Conservation (phyloP, 2,329 filamentous ascomycete genomes). For the Claviceps cyperi region DNA sequence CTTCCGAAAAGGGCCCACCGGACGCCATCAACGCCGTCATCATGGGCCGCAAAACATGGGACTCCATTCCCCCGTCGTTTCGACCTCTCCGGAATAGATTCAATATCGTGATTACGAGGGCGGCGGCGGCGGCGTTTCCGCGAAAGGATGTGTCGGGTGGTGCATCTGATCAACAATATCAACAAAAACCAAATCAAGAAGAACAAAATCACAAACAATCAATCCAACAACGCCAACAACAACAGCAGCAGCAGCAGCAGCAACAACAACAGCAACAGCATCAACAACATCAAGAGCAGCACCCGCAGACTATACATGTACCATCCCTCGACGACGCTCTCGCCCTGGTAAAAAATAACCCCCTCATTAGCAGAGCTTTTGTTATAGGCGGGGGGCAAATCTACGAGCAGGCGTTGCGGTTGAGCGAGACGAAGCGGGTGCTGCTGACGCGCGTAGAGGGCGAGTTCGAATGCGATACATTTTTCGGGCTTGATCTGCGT, state of each 20-base stretch:
- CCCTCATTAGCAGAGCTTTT: conserved; percentile 47
- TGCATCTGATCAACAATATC: too few species aligned
- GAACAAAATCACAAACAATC: too few species aligned
- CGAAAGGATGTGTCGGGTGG: too few species aligned
- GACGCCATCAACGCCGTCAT: conserved; percentile 58
- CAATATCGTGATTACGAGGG: conserved; percentile 67
- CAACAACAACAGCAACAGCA: neutral
- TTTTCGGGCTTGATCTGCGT: conserved; percentile 49
- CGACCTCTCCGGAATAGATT: conserved; percentile 65
- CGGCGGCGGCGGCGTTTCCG: conserved; percentile 8
- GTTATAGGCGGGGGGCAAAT: conserved; percentile 85
- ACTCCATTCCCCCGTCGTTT: conserved; percentile 67
- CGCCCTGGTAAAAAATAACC: conserved; percentile 24
- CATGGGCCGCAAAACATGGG: conserved; percentile 97
- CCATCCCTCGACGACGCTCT: conserved; percentile 45
- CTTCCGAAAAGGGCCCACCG: conserved; percentile 14
- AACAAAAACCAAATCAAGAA: too few species aligned
- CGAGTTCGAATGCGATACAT: conserved; percentile 65
- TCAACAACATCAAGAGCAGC: neutral
- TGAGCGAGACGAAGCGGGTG: conserved; percentile 44
- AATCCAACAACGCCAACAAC: too few species aligned
- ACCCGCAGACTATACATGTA: conserved; percentile 37
- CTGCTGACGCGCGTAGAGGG: conserved; percentile 53
- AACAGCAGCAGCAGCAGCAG: neutral
- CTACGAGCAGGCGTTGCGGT: conserved; percentile 55